phyloP scores from a whole-genome alignment of 768 basidiomycete species.

The Russula sp. region DNA sequence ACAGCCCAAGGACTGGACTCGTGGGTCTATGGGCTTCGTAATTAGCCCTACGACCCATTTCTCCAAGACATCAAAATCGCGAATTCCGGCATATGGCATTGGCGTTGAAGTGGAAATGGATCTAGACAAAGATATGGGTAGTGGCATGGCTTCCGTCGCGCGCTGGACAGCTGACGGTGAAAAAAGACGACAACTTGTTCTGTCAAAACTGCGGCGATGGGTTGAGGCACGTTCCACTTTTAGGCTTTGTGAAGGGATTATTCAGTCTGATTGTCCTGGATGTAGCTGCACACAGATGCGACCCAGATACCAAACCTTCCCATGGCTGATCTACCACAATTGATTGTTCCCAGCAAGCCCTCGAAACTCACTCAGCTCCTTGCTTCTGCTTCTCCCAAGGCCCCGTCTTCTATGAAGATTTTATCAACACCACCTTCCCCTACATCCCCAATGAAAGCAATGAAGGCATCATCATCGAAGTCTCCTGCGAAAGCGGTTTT shows the following conservation, averaged over 20 bases:
- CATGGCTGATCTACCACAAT: slow-evolving; percentile 54
- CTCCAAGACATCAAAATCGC: slow-evolving; percentile 54
- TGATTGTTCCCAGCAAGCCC: slow-evolving; percentile 45
- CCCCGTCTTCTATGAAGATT: slow-evolving; percentile 27
- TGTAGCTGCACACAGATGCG: slow-evolving; percentile 45
- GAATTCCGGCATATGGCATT: slow-evolving; percentile 74
- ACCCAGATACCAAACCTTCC: slow-evolving; percentile 51
- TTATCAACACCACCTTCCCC: slow-evolving; percentile 29
- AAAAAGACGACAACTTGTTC: slow-evolving; percentile 49
- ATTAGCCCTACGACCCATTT: slow-evolving; percentile 67
- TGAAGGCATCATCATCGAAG: slow-evolving; percentile 30
- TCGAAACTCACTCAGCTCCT: slow-evolving; percentile 65
- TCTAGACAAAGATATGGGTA: slow-evolving; percentile 69
- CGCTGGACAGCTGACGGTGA: slow-evolving; percentile 75
- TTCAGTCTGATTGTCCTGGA: slow-evolving; percentile 14
- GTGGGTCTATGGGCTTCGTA: slow-evolving; percentile 74
- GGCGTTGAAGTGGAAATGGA: slow-evolving; percentile 86
- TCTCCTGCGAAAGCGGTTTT: slow-evolving; percentile 25
- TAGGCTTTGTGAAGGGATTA: neutral
- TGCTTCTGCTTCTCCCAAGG: slow-evolving; percentile 68
- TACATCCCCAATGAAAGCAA: slow-evolving; percentile 28
- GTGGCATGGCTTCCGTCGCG: slow-evolving; percentile 85
- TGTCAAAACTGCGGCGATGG: slow-evolving; percentile 58
- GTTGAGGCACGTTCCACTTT: slow-evolving; percentile 38
- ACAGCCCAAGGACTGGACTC: slow-evolving; percentile 59